A percentile compares a stretch with the other conserved stretches of the same genome.
Conservation (phyloP, 2,329 filamentous ascomycete species). For the Alternaria gaisen region DNA sequence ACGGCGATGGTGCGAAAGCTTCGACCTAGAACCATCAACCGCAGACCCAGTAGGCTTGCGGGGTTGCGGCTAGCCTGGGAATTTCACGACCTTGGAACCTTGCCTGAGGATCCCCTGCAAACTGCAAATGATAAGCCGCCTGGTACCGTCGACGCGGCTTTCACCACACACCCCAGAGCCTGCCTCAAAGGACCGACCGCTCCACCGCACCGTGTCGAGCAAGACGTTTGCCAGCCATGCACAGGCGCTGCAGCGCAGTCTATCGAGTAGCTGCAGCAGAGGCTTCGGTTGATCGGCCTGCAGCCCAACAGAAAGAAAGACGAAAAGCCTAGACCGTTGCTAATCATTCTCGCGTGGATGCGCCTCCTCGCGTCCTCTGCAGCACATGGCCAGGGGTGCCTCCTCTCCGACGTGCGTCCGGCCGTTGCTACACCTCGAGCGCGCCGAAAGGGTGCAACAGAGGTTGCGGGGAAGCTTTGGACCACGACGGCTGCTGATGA, state of each 20-base stretch:
- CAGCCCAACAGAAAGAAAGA: slow-evolving; percentile 25
- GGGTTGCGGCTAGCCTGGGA: slow-evolving; percentile 11
- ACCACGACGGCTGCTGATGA: background rate
- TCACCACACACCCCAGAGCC: slow-evolving; percentile 8
- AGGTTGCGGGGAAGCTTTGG: background rate
- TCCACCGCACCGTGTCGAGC: slow-evolving; percentile 11
- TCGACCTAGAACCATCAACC: slow-evolving; percentile 13
- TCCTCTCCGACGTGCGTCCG: background rate
- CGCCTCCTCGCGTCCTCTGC: slow-evolving; percentile 5
- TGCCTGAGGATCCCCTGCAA: slow-evolving; percentile 1
- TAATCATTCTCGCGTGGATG: slow-evolving; percentile 10
- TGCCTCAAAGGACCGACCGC: slow-evolving; percentile 1
- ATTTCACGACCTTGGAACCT: slow-evolving; percentile 6
- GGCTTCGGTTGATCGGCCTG: slow-evolving; percentile 26
- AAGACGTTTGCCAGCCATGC: slow-evolving; percentile 8
- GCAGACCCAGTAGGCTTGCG: slow-evolving; percentile 9
- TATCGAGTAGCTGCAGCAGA: slow-evolving; percentile 19
- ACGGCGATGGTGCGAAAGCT: slow-evolving; percentile 15
- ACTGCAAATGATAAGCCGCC: background rate
- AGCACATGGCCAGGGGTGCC: background rate
- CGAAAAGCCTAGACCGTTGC: slow-evolving; percentile 24
- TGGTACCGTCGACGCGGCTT: slow-evolving; percentile 4
- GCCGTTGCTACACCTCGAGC: slow-evolving; percentile 1
- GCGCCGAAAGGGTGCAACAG: background rate
- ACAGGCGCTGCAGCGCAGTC: slow-evolving; percentile 5